phyloP scores from a whole-genome alignment of 2,329 filamentous ascomycete genomes.

The Periconia macrospinosa region DNA sequence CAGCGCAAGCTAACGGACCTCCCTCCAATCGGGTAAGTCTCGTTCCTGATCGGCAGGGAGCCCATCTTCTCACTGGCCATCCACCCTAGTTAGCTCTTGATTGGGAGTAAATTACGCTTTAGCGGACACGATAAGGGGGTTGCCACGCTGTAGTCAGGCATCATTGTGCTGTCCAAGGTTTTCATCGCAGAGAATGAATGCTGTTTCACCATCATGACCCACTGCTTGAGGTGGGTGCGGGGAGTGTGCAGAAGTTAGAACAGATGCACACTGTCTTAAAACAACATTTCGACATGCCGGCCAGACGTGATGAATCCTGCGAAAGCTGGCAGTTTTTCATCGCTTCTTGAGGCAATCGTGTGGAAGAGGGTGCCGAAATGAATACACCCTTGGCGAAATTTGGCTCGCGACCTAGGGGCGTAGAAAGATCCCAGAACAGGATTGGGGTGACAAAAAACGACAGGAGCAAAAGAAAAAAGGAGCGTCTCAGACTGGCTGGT shows the following conservation, averaged over 20 bases:
- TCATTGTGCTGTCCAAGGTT: background rate
- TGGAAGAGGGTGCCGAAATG: slow-evolving; percentile 16
- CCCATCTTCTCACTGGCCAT: slow-evolving; percentile 17
- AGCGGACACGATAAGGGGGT: slow-evolving; percentile 19
- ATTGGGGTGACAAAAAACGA: no score
- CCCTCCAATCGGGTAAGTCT: slow-evolving; percentile 30
- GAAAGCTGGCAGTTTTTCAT: no score
- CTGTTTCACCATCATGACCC: slow-evolving; percentile 5
- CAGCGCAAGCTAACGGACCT: slow-evolving; percentile 21
- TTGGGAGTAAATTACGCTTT: slow-evolving; percentile 33
- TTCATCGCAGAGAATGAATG: background rate
- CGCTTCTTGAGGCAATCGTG: no score
- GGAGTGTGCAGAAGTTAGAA: no score
- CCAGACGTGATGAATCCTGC: no score
- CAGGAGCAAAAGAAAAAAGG: no score
- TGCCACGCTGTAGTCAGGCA: background rate
- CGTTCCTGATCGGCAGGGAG: slow-evolving; percentile 38
- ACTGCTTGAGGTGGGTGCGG: background rate
- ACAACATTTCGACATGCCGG: no score
- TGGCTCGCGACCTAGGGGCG: background rate
- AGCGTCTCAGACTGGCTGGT: no score
- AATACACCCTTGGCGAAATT: slow-evolving; percentile 27
- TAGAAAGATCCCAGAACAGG: no score
- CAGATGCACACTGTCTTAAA: no score
- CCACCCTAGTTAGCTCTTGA: slow-evolving; percentile 28